Evolutionary conservation across 345 rosid species (phyloP).

Genomic region (Kernera saxatilis): DNA sequence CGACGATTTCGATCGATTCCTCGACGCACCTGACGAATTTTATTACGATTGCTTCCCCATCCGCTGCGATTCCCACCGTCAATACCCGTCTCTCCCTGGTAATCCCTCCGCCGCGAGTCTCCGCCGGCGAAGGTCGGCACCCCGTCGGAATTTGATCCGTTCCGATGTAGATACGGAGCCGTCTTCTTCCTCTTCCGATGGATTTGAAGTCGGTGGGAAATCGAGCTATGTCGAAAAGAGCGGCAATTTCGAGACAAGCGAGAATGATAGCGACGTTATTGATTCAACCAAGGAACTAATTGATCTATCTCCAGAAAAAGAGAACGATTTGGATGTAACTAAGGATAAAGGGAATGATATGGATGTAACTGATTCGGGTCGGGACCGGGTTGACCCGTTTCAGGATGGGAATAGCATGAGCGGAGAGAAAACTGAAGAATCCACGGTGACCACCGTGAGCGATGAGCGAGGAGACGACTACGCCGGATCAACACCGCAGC

Average conservation of each 20-base stretch:
- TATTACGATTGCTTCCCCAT: conserved; percentile 38
- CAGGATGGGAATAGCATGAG: background rate
- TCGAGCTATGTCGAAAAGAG: conserved; percentile 17
- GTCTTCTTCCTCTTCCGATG: conserved; percentile 10
- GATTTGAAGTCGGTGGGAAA: background rate
- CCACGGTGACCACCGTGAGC: conserved; percentile 22
- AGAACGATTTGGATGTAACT: background rate
- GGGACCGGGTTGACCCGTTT: conserved; percentile 18
- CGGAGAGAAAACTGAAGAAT: conserved; percentile 19
- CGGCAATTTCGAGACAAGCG: conserved; percentile 15
- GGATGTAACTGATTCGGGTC: conserved; percentile 17
- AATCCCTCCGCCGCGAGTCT: conserved; percentile 28
- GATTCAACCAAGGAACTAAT: background rate
- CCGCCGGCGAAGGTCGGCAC: conserved; percentile 30
- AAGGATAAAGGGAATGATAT: conserved; percentile 28
- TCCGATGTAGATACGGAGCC: background rate
- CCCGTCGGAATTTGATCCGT: background rate
- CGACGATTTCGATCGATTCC: conserved; percentile 32
- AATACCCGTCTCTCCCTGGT: conserved; percentile 11
- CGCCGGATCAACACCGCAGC: background rate
- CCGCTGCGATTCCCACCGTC: conserved; percentile 29
- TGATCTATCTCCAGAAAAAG: background rate
- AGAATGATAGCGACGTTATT: background rate
- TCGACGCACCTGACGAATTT: conserved; percentile 55
- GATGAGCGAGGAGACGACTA: conserved; percentile 10